Conservation (phyloP, 2,329 filamentous ascomycete genomes). For the Ophiocordyceps camponoti-floridani region DNA sequence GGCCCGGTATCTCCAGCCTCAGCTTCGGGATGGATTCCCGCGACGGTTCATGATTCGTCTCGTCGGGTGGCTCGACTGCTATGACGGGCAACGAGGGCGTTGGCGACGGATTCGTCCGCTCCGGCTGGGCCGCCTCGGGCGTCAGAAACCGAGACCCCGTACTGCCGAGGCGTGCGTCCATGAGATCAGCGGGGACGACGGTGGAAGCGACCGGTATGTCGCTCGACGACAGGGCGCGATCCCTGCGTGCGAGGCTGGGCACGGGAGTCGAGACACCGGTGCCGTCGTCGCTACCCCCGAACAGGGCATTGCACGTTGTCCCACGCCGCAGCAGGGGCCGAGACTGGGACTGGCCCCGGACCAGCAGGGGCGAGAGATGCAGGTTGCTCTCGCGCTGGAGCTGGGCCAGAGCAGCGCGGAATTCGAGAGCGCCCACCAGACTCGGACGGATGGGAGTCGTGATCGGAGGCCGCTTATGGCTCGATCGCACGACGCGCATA, state of each 20-base stretch:
- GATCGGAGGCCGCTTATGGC: constrained; percentile 40
- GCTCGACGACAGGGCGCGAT: constrained; percentile 28
- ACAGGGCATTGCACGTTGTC: constrained; percentile 9
- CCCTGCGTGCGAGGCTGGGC: constrained; percentile 4
- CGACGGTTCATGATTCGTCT: background rate
- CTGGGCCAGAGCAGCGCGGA: constrained; percentile 76
- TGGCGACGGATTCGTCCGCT: constrained; percentile 10
- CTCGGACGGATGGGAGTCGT: constrained; percentile 81
- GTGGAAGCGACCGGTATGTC: constrained; percentile 10
- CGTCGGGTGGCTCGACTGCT: background rate
- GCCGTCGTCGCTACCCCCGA: constrained; percentile 4
- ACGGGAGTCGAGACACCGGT: constrained; percentile 2
- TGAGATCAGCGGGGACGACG: constrained; percentile 5
- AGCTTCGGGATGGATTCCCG: constrained; percentile 11
- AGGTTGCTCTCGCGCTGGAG: constrained; percentile 68
- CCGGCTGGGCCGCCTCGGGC: constrained; percentile 5
- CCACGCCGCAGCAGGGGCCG: constrained; percentile 8
- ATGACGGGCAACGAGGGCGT: constrained; percentile 6
- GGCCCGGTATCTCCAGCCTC: constrained; percentile 28
- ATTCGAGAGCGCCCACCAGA: constrained; percentile 83
- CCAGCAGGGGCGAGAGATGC: constrained; percentile 48
- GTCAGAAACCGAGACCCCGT: background rate
- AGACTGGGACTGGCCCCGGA: constrained; percentile 32
- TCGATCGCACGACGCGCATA: constrained; percentile 69
- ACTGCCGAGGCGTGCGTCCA: constrained; percentile 1